Evolutionary conservation across 2,329 filamentous ascomycete genomes (phyloP).

Genomic region (Penicillium oxalicum): DNA sequence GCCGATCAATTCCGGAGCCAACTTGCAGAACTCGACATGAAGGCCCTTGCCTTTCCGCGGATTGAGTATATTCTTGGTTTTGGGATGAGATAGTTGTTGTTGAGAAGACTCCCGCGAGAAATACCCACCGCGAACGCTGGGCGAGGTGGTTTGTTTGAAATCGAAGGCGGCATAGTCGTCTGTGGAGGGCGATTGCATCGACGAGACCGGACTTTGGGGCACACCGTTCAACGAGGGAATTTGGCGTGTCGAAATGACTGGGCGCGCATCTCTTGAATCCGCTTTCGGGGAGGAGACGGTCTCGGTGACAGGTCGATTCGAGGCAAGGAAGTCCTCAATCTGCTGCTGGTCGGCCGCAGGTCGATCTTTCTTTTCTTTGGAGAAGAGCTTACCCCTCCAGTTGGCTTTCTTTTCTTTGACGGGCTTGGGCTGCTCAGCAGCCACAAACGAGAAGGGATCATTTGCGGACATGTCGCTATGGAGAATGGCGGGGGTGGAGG

Average conservation of each 20-base stretch:
- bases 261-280: slow-evolving; percentile 8
- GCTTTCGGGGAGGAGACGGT: slow-evolving; percentile 11
- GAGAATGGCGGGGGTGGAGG: neutral
- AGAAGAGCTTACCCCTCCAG: slow-evolving; percentile 49
- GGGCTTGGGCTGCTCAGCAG: slow-evolving; percentile 29
- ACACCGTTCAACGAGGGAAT: slow-evolving; percentile 30
- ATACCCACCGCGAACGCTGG: neutral
- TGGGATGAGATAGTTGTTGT: neutral
- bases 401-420: slow-evolving; percentile 25
- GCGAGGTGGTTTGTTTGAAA: slow-evolving; percentile 7
- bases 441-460: slow-evolving; percentile 34
- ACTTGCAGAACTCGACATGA: slow-evolving; percentile 66
- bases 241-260: slow-evolving; percentile 26
- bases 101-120: neutral
- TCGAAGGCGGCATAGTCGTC: slow-evolving; percentile 19
- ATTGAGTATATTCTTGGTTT: slow-evolving; percentile 20
- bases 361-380: slow-evolving; percentile 34
- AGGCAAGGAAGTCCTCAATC: slow-evolving; percentile 54
- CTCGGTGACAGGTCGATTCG: slow-evolving; percentile 17
- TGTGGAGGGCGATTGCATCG: slow-evolving; percentile 2
- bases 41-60: slow-evolving; percentile 59
- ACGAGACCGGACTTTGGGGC: slow-evolving; percentile 7
- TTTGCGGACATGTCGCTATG: slow-evolving; percentile 29
- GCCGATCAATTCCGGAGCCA: slow-evolving; percentile 74
- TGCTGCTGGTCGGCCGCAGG: slow-evolving; percentile 37